phyloP scores from a whole-genome alignment of 2,329 filamentous ascomycete species.

The Fusarium napiforme region DNA sequence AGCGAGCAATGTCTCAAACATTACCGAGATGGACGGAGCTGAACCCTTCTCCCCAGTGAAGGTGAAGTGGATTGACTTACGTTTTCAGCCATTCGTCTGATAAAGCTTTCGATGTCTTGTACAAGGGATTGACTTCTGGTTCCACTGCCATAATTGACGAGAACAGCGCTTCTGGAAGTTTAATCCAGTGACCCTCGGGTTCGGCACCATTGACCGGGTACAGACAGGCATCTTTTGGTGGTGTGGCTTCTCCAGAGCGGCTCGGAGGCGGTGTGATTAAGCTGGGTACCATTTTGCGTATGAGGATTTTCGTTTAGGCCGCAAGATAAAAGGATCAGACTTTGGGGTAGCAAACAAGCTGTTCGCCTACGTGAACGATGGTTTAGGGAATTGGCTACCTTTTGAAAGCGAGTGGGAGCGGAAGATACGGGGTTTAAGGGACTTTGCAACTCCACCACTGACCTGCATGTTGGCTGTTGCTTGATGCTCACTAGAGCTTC shows the following conservation, averaged over 20 bases:
- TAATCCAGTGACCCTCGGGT: conserved; percentile 14
- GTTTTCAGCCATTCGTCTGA: conserved; percentile 21
- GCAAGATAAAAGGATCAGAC: background rate
- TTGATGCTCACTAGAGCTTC: background rate
- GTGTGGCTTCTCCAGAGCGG: conserved; percentile 4
- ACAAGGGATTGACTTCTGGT: conserved; percentile 22
- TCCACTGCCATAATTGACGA: conserved; percentile 27
- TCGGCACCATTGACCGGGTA: background rate
- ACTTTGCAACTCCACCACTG: background rate
- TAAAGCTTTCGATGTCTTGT: conserved; percentile 16
- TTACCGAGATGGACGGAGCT: background rate
- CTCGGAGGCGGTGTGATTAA: conserved; percentile 26
- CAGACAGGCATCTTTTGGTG: background rate
- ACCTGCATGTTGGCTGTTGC: background rate
- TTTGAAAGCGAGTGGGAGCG: background rate
- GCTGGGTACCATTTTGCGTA: conserved; percentile 9
- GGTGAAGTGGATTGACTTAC: background rate
- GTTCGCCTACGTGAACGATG: background rate
- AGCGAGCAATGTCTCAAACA: background rate
- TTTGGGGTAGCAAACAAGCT: background rate
- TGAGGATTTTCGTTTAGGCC: background rate
- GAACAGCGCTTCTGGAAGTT: conserved; percentile 18
- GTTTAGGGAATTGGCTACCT: background rate
- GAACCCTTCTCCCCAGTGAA: background rate
- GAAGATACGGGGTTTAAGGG: background rate